Conservation (phyloP, 2,329 filamentous ascomycete genomes). For the Aspergillus transmontanensis region DNA sequence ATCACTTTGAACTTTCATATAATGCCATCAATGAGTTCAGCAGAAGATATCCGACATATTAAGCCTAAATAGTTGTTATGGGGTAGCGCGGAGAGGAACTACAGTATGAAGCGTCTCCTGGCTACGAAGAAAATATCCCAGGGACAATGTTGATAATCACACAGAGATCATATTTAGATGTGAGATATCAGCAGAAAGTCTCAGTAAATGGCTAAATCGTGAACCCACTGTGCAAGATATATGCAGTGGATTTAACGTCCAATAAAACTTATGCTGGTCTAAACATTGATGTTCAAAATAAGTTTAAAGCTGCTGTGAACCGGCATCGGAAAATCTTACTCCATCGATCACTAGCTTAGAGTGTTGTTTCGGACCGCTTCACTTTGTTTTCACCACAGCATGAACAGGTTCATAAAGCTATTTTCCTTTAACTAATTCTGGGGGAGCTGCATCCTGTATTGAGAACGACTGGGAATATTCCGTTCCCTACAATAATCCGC, state of each 20-base stretch:
- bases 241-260: background rate
- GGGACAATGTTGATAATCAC: background rate
- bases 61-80: background rate
- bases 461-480: background rate
- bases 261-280: background rate
- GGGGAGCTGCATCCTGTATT: too few species aligned
- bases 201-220: background rate
- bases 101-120: background rate
- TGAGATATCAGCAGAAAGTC: background rate
- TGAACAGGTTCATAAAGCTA: background rate
- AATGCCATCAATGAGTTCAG: background rate
- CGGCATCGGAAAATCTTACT: slow-evolving; percentile 25
- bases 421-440: background rate
- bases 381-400: slow-evolving; percentile 6
- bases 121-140: background rate
- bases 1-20: background rate
- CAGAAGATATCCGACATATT: background rate
- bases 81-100: background rate
- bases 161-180: background rate
- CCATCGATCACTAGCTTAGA: slow-evolving; percentile 10
- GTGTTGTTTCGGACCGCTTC: background rate
- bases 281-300: slow-evolving; percentile 8
- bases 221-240: too few species aligned
- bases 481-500: too few species aligned
- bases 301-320: slow-evolving; percentile 3